Evolutionary conservation across 495 filamentous ascomycete species (phyloP), one percentile per base, ranked within the genome.

Genomic region (Glonium stellatum): DNA sequence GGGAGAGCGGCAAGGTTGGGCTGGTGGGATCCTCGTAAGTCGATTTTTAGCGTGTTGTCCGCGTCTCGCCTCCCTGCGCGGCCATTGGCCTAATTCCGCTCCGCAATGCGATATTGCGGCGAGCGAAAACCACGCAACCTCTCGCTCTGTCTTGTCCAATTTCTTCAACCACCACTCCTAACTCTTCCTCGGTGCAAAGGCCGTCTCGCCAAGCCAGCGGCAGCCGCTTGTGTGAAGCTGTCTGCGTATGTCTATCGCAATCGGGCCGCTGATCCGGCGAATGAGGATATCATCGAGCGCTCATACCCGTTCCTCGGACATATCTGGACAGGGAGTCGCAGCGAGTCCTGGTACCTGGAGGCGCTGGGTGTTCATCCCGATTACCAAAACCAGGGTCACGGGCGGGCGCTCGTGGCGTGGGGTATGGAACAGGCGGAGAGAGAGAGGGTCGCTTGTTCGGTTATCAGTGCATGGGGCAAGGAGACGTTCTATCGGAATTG

Each of bases 291-390:
- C 27, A 31, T 31, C 27, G 27, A 31, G 27, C 27, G 27, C 27
- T 31, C 27, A 2, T 88, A 31, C 44, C 58, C 53, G 12, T 61
- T 13, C 19, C 19, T 23, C 23, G 21, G 34, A 5, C 58, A 58
- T 48, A 21, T 31, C 31, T 61, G 37, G 22, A 61, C 58, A 5
- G 58, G 58, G 23, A 4, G 1, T 5, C 51, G 58, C 8, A 41
- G 31, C 12, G 59, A 64, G n/a, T 35, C 35, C 4, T 63, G 53
- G 52, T 54, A 63, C 34, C 47, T 65, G 8, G 49, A 52, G n/a
- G 8, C 23, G 19, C 19, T 65, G 2, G 63, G 34, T 9, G 60
- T 65, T 21, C 52, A 44, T 35, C 63, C 63, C 9, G 21, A 11
- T n/a, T 63, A 15, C 53, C 42, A 63, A 34, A 31, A 60, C n/a